phyloP scores from a whole-genome alignment of 2,329 filamentous ascomycete species.

The Curvularia sp. region DNA sequence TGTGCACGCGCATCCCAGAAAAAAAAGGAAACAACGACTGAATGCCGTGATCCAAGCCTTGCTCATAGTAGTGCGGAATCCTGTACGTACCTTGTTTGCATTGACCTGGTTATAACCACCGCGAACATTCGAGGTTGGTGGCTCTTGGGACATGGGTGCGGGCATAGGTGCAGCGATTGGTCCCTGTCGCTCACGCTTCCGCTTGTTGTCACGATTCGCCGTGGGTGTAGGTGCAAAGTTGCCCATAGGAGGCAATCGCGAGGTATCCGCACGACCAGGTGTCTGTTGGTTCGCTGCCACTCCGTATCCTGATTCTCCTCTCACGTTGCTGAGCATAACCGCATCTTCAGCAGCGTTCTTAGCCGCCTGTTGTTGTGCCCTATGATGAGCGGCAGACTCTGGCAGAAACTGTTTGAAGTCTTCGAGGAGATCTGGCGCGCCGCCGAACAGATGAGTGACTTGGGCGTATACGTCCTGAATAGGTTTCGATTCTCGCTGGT shows the following conservation, averaged over 20 bases:
- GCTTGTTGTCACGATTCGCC: constrained; percentile 84
- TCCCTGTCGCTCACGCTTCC: constrained; percentile 74
- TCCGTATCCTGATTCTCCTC: constrained; percentile 59
- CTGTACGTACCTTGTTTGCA: constrained; percentile 42
- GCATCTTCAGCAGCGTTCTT: constrained; percentile 73
- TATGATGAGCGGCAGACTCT: constrained; percentile 75
- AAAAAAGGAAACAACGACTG: constrained; percentile 13
- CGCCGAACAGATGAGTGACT: constrained; percentile 91
- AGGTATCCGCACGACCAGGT: constrained; percentile 53
- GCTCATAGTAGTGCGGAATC: constrained; percentile 8
- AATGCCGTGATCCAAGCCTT: constrained; percentile 7
- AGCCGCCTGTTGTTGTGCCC: constrained; percentile 64
- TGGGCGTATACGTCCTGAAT: constrained; percentile 98
- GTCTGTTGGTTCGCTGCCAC: constrained; percentile 58
- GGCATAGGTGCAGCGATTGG: constrained; percentile 51
- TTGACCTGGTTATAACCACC: constrained; percentile 40
- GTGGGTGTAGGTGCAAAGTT: constrained; percentile 89
- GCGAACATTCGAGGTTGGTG: constrained; percentile 43
- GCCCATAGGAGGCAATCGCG: constrained; percentile 82
- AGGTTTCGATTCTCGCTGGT: constrained; percentile 96
- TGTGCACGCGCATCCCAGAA: constrained; percentile 10
- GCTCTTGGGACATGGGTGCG: constrained; percentile 43
- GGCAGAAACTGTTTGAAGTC: constrained; percentile 99
- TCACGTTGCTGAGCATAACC: constrained; percentile 69
- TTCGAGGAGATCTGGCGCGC: constrained; percentile 91